Evolutionary conservation across 1,139 yeast genomes (phyloP).

Genomic region (Hansenula sp.): DNA sequence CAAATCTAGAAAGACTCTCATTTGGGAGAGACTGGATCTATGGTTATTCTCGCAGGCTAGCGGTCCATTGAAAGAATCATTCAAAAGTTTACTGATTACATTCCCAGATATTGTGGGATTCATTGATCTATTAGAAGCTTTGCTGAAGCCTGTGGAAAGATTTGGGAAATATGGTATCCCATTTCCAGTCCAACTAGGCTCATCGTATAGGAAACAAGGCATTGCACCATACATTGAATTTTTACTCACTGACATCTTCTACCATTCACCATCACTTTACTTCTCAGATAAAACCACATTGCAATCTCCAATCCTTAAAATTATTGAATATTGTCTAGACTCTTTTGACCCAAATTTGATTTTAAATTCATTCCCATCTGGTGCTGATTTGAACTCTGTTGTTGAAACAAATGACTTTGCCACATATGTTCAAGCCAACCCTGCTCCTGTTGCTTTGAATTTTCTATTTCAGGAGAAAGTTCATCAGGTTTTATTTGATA

Average conservation of each 20-base stretch:
- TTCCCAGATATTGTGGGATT: constrained; percentile 64
- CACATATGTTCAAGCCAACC: constrained; percentile 50
- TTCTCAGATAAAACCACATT: constrained; percentile 41
- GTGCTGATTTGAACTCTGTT: constrained; percentile 47
- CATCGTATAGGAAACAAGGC: constrained; percentile 59
- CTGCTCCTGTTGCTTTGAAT: constrained; percentile 63
- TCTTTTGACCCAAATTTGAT: constrained; percentile 65
- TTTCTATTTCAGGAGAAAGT: constrained; percentile 58
- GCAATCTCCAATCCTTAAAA: constrained; percentile 49
- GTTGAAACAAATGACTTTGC: constrained; percentile 39
- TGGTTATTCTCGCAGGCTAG: constrained; percentile 50
- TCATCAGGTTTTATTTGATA: constrained; percentile 50
- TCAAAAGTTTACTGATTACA: constrained; percentile 29
- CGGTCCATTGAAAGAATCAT: constrained; percentile 26
- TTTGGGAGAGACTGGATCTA: constrained; percentile 73
- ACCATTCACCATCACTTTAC: constrained; percentile 33
- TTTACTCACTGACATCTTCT: constrained; percentile 62
- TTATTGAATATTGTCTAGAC: constrained; percentile 49
- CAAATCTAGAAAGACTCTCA: constrained; percentile 38
- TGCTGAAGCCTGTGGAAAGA: constrained; percentile 28
- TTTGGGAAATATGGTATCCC: constrained; percentile 42
- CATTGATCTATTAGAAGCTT: constrained; percentile 42
- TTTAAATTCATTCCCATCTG: constrained; percentile 43
- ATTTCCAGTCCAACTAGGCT: constrained; percentile 66
- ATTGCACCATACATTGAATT: constrained; percentile 81